Evolutionary conservation across 2,329 filamentous ascomycete genomes (phyloP).

Genomic region (Diaporthe velutina): DNA sequence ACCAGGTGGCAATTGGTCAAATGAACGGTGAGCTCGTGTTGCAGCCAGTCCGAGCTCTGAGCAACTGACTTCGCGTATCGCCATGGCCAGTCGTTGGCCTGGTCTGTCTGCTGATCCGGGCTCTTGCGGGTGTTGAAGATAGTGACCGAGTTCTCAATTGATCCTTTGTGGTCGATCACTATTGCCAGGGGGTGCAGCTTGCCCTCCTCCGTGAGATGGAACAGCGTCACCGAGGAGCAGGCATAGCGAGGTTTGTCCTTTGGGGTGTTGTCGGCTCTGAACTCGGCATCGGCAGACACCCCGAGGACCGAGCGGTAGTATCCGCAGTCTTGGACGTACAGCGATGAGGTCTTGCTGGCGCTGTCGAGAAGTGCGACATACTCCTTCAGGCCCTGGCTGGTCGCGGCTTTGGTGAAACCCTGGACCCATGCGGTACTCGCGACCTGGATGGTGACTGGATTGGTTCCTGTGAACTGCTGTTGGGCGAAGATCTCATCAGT

Average conservation of each 20-base stretch:
- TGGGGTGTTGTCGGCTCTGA: conserved; percentile 43
- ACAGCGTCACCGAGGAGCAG: conserved; percentile 57
- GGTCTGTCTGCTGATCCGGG: conserved; percentile 48
- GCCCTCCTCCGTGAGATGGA: conserved; percentile 57
- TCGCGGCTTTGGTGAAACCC: conserved; percentile 52
- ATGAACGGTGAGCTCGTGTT: conserved; percentile 62
- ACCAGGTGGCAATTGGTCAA: conserved; percentile 60
- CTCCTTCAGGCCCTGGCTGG: conserved; percentile 46
- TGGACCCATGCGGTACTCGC: conserved; percentile 49
- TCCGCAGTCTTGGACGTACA: conserved; percentile 59
- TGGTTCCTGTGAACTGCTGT: conserved; percentile 58
- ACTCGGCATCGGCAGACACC: conserved; percentile 46
- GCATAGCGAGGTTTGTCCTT: conserved; percentile 44
- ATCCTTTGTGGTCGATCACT: conserved; percentile 59
- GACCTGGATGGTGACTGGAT: conserved; percentile 60
- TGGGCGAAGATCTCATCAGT: conserved; percentile 58
- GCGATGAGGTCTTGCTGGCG: conserved; percentile 41
- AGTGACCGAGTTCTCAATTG: conserved; percentile 57
- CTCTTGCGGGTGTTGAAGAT: conserved; percentile 62
- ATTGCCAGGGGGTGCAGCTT: conserved; percentile 63
- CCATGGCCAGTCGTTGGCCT: conserved; percentile 63
- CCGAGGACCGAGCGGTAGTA: conserved; percentile 56
- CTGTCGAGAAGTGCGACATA: conserved; percentile 7
- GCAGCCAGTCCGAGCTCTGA: conserved; percentile 61
- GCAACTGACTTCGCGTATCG: conserved; percentile 65